Percentiles rank a stretch among this genome's conserved stretches.
Evolutionary conservation across 768 basidiomycete species (phyloP).

Genomic region (Boletellus sp.): DNA sequence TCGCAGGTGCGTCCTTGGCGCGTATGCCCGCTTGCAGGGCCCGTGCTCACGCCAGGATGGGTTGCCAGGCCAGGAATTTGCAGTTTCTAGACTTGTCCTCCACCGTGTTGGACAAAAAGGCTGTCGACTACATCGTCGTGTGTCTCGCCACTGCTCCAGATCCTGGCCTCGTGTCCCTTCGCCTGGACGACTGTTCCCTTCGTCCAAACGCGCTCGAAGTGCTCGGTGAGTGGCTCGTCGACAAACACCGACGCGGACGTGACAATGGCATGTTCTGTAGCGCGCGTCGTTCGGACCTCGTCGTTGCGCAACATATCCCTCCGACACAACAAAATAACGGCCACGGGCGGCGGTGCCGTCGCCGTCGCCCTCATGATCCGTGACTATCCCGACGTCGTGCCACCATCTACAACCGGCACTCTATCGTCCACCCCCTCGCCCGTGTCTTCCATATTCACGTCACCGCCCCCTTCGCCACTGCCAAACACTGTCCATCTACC

Average conservation of each 20-base stretch:
- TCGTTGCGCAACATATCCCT: constrained; percentile 86
- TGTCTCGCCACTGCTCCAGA: constrained; percentile 46
- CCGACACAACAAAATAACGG: constrained; percentile 81
- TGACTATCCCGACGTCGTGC: constrained; percentile 85
- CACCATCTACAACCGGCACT: constrained; percentile 14
- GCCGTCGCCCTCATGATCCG: constrained; percentile 94
- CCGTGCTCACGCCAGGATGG: not conserved
- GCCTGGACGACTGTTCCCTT: constrained; percentile 83
- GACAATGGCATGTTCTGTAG: constrained; percentile 33
- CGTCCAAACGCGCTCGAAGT: constrained; percentile 72
- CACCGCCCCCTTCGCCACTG: constrained; percentile 33
- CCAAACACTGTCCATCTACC: constrained; percentile 25
- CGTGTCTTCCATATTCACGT: constrained; percentile 19
- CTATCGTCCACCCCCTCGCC: constrained; percentile 11
- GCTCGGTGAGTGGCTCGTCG: constrained; percentile 53
- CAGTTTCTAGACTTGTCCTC: constrained; percentile 91
- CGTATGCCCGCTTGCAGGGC: not conserved
- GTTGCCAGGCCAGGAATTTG: constrained; percentile 59
- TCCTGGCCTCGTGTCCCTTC: constrained; percentile 66
- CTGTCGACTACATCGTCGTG: constrained; percentile 75
- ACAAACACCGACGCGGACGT: not conserved
- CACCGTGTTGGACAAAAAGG: constrained; percentile 78
- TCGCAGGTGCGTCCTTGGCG: constrained; percentile 49
- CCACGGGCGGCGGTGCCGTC: constrained; percentile 85
- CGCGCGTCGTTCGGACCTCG: constrained; percentile 79